These are phyloP conservation scores for maize (Zea mays) DNA, from an alignment of 176 grass and related monocot species.

Conservation along the genomic window Zm-B73-REFERENCE-NAM-5.0 NC_050098.1:17633501-17634000, in stretches of 20 bases:
- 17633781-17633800: neutral
- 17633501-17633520: slow-evolving; percentile 71
- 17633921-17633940: slow-evolving; percentile 91
- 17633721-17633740: too few relatives aligned
- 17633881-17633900: slow-evolving; percentile 28
- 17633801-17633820: neutral
- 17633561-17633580: slow-evolving; percentile 86
- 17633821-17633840: neutral
- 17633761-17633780: neutral
- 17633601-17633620: slow-evolving; percentile 11
- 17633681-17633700: neutral
- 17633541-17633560: slow-evolving; percentile 77
- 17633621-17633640: neutral
- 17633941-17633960: slow-evolving; percentile 65
- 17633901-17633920: slow-evolving; percentile 91
- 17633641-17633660: neutral
- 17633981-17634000: slow-evolving; percentile 85
- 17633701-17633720: neutral
- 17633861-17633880: neutral
- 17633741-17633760: neutral
- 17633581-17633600: slow-evolving; percentile 20
- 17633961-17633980: slow-evolving; percentile 69
- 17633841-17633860: slow-evolving; percentile 27
- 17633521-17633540: slow-evolving; percentile 63
- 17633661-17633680: neutral